Conservation (phyloP, 345 rosid species). For the Eucalyptus regnans region DNA sequence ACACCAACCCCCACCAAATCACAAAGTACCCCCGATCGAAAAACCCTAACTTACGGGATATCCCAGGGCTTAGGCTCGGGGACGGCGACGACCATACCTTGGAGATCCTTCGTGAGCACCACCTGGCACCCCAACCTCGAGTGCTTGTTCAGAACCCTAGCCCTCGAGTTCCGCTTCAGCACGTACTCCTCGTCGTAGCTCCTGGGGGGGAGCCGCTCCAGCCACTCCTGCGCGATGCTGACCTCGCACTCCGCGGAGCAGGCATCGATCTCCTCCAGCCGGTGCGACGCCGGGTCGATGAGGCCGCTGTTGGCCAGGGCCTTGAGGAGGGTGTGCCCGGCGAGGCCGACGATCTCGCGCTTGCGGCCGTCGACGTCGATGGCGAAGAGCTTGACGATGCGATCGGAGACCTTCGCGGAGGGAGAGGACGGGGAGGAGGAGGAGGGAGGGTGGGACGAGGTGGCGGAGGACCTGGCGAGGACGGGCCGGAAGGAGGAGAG, state of each 20-base stretch:
- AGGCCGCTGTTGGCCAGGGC: conserved; percentile 60
- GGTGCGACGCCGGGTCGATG: conserved; percentile 89
- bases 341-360: conserved; percentile 64
- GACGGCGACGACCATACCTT: conserved; percentile 98
- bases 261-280: conserved; percentile 94
- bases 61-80: conserved; percentile 99
- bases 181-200: conserved; percentile 95
- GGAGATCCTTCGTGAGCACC: conserved; percentile 57
- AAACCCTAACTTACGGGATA: conserved; percentile 43
- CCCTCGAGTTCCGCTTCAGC: conserved; percentile 69
- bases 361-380: conserved; percentile 68
- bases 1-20: not conserved
- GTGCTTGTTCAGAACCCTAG: conserved; percentile 79
- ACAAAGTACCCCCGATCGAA: not conserved
- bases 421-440: not conserved
- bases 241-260: conserved; percentile 99
- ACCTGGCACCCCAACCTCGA: conserved; percentile 93
- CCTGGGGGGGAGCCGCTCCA: conserved; percentile 73
- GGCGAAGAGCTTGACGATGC: conserved; percentile 84
- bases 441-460: conserved; percentile 28
- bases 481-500: conserved; percentile 19
- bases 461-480: conserved; percentile 40
- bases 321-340: conserved; percentile 84
- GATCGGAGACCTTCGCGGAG: conserved; percentile 75
- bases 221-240: conserved; percentile 93